Evolutionary conservation across 306 rosid species (phyloP).

Genomic region (Psophocarpus tetragonolobus): DNA sequence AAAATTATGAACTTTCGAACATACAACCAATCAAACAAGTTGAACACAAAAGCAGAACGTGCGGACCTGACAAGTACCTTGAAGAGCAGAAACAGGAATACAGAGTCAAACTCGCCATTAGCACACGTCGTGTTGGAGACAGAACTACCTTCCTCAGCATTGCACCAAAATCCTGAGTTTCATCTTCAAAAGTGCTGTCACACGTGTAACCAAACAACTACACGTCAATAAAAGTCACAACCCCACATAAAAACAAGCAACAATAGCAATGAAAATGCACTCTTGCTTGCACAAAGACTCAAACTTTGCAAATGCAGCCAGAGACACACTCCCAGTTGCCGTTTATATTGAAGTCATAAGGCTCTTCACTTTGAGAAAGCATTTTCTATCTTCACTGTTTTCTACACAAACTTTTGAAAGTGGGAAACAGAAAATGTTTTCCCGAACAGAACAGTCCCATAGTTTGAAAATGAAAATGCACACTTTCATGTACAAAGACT

Average conservation of each 20-base stretch:
- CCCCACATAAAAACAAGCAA: background rate
- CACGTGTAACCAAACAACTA: constrained; percentile 21
- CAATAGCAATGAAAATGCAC: constrained; percentile 9
- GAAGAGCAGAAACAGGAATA: constrained; percentile 66
- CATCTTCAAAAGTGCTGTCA: constrained; percentile 45
- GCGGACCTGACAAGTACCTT: constrained; percentile 94
- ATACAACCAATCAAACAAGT: constrained; percentile 25
- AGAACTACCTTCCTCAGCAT: constrained; percentile 34
- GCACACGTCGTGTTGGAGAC: constrained; percentile 61
- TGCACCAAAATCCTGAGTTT: constrained; percentile 49
- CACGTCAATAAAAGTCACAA: background rate
- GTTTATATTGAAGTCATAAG: background rate
- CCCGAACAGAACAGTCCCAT: background rate
- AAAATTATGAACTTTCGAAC: background rate
- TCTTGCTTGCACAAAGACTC: background rate
- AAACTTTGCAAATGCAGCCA: constrained; percentile 22
- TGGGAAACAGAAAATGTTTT: background rate
- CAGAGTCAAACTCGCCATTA: constrained; percentile 69
- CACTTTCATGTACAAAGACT: background rate
- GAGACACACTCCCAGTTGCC: constrained; percentile 15
- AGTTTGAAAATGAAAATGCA: background rate
- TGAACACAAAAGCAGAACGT: constrained; percentile 51
- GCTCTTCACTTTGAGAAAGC: background rate
- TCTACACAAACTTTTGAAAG: background rate
- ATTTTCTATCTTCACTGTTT: background rate